Evolutionary conservation across 2,329 filamentous ascomycete species (phyloP).

Genomic region (Verticillium longisporum): DNA sequence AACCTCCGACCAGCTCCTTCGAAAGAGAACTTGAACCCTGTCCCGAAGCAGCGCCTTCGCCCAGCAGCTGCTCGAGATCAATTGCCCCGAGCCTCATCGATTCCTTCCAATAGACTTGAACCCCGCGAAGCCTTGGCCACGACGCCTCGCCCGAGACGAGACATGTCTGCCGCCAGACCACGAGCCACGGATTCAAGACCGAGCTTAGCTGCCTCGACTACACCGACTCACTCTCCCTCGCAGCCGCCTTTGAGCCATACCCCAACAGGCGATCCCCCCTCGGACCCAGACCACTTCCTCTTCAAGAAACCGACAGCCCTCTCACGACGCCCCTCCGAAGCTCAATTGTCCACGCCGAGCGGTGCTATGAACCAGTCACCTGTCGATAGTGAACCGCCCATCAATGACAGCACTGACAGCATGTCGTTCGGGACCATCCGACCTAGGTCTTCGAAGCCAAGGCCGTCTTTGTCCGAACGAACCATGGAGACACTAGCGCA

Average conservation of each 20-base stretch:
- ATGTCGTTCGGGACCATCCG: conserved; percentile 10
- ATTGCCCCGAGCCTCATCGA: conserved; percentile 8
- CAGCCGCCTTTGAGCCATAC: conserved; percentile 1
- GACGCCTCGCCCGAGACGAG: conserved; percentile 7
- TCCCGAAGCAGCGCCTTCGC: conserved; percentile 25
- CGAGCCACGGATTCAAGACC: conserved; percentile 3
- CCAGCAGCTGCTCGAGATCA: conserved; percentile 22
- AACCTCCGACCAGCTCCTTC: conserved; percentile 21
- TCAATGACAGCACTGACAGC: conserved; percentile 11
- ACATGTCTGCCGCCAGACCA: neutral
- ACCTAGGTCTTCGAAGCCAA: conserved; percentile 17
- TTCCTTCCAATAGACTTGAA: conserved; percentile 2
- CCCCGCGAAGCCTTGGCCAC: conserved; percentile 8
- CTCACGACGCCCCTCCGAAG: conserved; percentile 23
- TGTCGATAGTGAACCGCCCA: neutral
- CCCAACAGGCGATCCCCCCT: conserved; percentile 16
- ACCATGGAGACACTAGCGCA: conserved; percentile 79
- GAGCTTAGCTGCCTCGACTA: neutral
- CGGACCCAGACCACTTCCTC: neutral
- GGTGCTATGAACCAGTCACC: conserved; percentile 1
- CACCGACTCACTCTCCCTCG: conserved; percentile 2
- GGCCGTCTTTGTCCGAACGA: conserved; percentile 68
- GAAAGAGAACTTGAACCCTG: conserved; percentile 17
- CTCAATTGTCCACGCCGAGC: neutral
- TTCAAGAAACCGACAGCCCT: conserved; percentile 12